These are phyloP conservation scores for Azolla pinnata DNA, from an alignment of 75 land plant species.

Conservation along the genomic window DNA sequence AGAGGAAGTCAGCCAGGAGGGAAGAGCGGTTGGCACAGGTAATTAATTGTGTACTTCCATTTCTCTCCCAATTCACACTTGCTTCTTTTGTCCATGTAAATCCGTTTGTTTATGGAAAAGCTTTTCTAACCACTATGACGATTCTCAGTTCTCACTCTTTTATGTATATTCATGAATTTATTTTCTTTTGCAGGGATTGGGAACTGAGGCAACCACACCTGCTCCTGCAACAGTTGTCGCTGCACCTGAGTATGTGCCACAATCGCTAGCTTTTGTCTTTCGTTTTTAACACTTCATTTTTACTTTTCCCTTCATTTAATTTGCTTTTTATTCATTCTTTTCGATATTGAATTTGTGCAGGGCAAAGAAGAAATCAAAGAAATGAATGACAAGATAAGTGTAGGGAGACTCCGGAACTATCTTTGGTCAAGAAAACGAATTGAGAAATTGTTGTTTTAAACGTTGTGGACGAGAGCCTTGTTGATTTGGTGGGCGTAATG, in stretches of 20 bases:
- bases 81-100: too few relatives aligned
- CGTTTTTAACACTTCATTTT: neutral
- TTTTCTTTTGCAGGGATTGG: neutral
- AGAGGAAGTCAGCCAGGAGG: conserved; percentile 50
- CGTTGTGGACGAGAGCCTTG: too few relatives aligned
- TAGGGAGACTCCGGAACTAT: too few relatives aligned
- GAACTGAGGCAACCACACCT: conserved; percentile 1
- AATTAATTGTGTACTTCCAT: neutral
- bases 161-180: neutral
- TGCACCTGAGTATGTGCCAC: conserved; percentile 6
- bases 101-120: too few relatives aligned
- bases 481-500: too few relatives aligned
- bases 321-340: neutral
- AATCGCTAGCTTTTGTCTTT: neutral
- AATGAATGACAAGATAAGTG: too few relatives aligned
- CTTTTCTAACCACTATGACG: too few relatives aligned
- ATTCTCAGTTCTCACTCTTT: neutral
- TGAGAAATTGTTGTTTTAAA: too few relatives aligned
- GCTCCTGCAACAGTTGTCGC: neutral
- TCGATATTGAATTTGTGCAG: neutral
- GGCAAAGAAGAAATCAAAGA: conserved; percentile 4
- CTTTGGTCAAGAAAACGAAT: too few relatives aligned
- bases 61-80: neutral
- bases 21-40: conserved; percentile 50
- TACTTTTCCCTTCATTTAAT: neutral